phyloP scores from a whole-genome alignment of 2,329 filamentous ascomycete species.

The Sporothrix inflata region DNA sequence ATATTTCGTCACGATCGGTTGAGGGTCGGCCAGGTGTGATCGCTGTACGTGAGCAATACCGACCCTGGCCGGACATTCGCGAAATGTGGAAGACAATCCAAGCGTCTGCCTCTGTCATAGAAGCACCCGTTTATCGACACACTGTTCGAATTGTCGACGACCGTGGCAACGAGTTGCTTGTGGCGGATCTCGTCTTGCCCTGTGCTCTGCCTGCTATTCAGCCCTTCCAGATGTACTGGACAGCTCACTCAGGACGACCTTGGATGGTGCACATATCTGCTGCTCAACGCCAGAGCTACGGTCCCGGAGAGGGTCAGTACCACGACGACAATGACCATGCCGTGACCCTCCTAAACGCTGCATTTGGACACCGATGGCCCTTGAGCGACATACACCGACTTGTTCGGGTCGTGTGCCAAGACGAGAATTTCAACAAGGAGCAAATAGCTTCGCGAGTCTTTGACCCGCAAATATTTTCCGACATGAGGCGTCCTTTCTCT shows the following conservation, averaged over 20 bases:
- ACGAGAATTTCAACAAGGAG: slow-evolving; percentile 37
- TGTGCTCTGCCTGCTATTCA: slow-evolving; percentile 45
- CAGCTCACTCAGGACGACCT: slow-evolving; percentile 36
- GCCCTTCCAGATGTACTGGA: slow-evolving; percentile 48
- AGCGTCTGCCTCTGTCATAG: not conserved
- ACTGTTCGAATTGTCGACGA: slow-evolving; percentile 43
- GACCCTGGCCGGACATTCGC: slow-evolving; percentile 54
- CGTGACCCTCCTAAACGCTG: slow-evolving; percentile 49
- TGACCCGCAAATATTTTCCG: not conserved
- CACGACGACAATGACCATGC: slow-evolving; percentile 47
- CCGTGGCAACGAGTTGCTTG: slow-evolving; percentile 39
- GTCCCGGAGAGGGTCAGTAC: not conserved
- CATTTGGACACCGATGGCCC: slow-evolving; percentile 53
- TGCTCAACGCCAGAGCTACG: not conserved
- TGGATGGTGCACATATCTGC: slow-evolving; percentile 45
- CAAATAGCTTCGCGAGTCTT: slow-evolving; percentile 39
- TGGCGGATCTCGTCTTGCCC: slow-evolving; percentile 52
- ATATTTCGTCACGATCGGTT: slow-evolving; percentile 39
- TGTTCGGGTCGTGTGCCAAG: slow-evolving; percentile 46
- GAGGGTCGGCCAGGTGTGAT: slow-evolving; percentile 44
- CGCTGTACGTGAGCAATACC: slow-evolving; percentile 45
- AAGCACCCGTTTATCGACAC: slow-evolving; percentile 38
- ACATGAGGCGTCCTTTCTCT: not conserved
- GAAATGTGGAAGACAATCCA: slow-evolving; percentile 44
- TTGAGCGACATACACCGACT: slow-evolving; percentile 47